A percentile compares a stretch with the other conserved stretches of the same genome.
phyloP scores from a whole-genome alignment of 192 early-diverging fungal genomes.

The Backusella sp. region DNA sequence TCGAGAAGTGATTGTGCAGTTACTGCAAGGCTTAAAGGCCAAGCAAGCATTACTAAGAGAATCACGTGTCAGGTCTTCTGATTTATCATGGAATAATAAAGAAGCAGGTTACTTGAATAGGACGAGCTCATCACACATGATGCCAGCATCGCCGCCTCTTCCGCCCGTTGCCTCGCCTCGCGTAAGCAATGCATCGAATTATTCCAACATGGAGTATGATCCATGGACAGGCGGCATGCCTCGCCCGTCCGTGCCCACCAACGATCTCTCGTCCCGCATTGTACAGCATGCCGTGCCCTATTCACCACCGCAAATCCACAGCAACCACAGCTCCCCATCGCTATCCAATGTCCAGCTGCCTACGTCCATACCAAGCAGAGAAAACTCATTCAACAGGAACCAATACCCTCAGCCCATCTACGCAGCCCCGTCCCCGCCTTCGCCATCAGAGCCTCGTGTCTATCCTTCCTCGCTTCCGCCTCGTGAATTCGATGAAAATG shows the following conservation, averaged over 20 bases:
- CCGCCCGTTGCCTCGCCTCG: slow-evolving; percentile 3
- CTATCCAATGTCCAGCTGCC: not conserved
- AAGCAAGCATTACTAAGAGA: slow-evolving; percentile 22
- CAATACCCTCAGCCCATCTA: not conserved
- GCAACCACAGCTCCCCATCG: not conserved
- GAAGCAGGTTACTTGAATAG: not conserved
- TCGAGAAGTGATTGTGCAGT: slow-evolving; percentile 37
- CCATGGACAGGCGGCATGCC: slow-evolving; percentile 27
- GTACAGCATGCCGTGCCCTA: not conserved
- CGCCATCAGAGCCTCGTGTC: not conserved
- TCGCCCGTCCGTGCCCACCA: slow-evolving; percentile 12
- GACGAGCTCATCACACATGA: not conserved
- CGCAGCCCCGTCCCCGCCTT: not conserved
- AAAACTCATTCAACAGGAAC: not conserved
- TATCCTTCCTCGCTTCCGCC: not conserved
- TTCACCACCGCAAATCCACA: slow-evolving; percentile 1
- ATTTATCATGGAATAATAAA: slow-evolving; percentile 4
- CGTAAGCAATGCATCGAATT: not conserved
- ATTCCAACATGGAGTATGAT: slow-evolving; percentile 18
- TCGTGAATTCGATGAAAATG: slow-evolving; percentile 33
- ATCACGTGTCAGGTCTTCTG: not conserved
- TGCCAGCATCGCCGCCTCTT: slow-evolving; percentile 5
- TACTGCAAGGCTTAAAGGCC: slow-evolving; percentile 34
- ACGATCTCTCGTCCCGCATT: slow-evolving; percentile 8
- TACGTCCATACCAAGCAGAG: slow-evolving; percentile 4